Evolutionary conservation across 2,329 filamentous ascomycete genomes (phyloP).

Genomic region (Sporothrix phasma): DNA sequence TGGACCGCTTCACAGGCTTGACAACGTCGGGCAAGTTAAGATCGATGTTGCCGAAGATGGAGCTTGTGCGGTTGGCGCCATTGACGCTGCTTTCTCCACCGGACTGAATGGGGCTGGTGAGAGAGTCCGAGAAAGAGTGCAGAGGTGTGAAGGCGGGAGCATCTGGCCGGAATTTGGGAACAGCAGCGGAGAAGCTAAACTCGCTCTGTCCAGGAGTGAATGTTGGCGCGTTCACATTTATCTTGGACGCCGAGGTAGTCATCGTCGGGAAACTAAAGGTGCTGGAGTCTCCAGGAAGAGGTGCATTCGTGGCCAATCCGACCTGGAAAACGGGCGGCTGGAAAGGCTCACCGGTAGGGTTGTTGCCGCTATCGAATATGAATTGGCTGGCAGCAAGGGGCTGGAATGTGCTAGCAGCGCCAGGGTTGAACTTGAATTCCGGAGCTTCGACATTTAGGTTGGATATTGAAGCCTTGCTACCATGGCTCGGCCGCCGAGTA

Average conservation of each 20-base stretch:
- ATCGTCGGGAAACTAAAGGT: constrained; percentile 34
- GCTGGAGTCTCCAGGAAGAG: constrained; percentile 30
- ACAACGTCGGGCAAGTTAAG: constrained; percentile 50
- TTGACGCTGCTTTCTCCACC: constrained; percentile 31
- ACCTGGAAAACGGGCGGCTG: constrained; percentile 41
- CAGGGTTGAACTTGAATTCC: constrained; percentile 70
- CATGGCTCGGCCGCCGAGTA: constrained; percentile 45
- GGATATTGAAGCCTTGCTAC: constrained; percentile 60
- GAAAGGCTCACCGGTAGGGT: constrained; percentile 26
- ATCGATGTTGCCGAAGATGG: constrained; percentile 63
- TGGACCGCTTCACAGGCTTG: constrained; percentile 61
- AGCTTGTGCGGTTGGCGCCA: constrained; percentile 31
- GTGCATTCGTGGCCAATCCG: constrained; percentile 25
- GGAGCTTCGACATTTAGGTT: constrained; percentile 83
- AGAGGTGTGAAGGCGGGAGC: constrained; percentile 67
- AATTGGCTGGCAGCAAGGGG: constrained; percentile 34
- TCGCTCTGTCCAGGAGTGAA: constrained; percentile 59
- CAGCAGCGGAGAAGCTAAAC: constrained; percentile 59
- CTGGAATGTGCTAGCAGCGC: constrained; percentile 41
- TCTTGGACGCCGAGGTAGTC: constrained; percentile 36
- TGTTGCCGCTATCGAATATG: constrained; percentile 35
- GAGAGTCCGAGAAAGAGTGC: constrained; percentile 36
- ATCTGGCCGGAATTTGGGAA: constrained; percentile 62
- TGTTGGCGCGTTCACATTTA: constrained; percentile 59
- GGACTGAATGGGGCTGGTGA: constrained; percentile 37